Conservation (phyloP, 2,329 filamentous ascomycete species). For the Hysterium pulicare region DNA sequence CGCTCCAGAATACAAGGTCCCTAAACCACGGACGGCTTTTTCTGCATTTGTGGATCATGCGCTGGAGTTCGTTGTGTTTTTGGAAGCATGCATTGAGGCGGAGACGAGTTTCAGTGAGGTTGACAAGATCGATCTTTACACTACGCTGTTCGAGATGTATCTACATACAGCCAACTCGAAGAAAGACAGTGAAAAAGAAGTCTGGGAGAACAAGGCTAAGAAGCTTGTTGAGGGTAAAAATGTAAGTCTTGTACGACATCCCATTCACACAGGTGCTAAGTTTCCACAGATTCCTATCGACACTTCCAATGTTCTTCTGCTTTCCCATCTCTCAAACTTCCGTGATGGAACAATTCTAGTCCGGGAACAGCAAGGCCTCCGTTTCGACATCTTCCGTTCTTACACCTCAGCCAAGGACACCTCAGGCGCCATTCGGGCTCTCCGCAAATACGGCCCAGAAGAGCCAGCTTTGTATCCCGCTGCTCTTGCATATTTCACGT, state of each 20-base stretch:
- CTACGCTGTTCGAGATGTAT: conserved; percentile 97
- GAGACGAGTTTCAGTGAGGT: conserved; percentile 62
- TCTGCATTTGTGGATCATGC: conserved; percentile 95
- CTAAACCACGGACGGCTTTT: conserved; percentile 84
- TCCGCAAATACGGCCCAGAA: conserved; percentile 86
- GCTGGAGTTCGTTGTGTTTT: conserved; percentile 84
- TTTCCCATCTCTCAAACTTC: conserved; percentile 91
- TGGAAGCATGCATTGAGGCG: conserved; percentile 81
- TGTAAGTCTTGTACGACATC: conserved; percentile 38
- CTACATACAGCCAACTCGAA: conserved; percentile 79
- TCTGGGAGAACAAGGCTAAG: conserved; percentile 91
- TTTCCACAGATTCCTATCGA: conserved; percentile 66
- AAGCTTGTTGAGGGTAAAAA: conserved; percentile 78
- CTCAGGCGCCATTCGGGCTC: conserved; percentile 79
- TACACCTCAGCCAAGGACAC: conserved; percentile 93
- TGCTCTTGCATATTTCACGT: conserved; percentile 89
- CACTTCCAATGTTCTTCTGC: conserved; percentile 86
- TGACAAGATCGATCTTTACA: conserved; percentile 84
- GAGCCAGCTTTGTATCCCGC: conserved; percentile 92
- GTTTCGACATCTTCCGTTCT: conserved; percentile 94
- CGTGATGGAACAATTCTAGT: conserved; percentile 86
- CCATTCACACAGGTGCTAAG: conserved; percentile 2
- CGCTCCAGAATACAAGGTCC: conserved; percentile 66
- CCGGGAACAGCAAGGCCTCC: conserved; percentile 85
- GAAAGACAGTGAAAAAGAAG: conserved; percentile 65